Evolutionary conservation across 768 basidiomycete genomes (phyloP), one percentile per base, ranked within the genome.

Genomic region (Nidularia sp.): DNA sequence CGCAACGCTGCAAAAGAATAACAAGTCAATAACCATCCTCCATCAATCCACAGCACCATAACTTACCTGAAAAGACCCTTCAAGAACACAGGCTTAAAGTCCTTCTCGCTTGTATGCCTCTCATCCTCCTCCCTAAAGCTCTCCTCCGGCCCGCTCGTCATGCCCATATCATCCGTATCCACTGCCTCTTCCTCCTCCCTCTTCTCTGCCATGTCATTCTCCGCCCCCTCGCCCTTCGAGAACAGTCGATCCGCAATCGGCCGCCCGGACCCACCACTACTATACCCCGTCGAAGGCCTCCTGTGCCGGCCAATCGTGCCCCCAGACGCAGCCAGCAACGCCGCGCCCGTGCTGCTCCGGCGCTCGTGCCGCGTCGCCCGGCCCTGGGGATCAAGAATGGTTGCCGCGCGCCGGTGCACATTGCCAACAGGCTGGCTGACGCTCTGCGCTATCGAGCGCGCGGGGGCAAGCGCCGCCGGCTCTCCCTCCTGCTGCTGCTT

Each of bases 31-130:
- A 25, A 25, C 25, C 25, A 25, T 25, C 25, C 25, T 25, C 25
- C 25, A 25, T 25, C 25, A 25, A 49, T 18, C 8, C 32, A 36
- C 49, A 48, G 45, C 46, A 51, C 50, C 42, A 48, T 34, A 48
- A 70, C 77, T 57, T 55, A 91, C 86, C 91, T 94, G 73, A 99
- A 98, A 47, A 99, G 64, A 5, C 97, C 97, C 70, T 98, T 99
- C 62, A 98, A 71, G 70, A 92, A 96, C 45, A 98, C 85, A 1
- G 97, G 92, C 72, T 98, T 98, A 62, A 92, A 87, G 52, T 91
- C 88, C 69, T 85, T 86, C 58, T 86, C 85, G 32, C 58, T 68
- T 34, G 71, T 68, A 57, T 78, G 71, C n/a, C 75, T 65, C 53
- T 80, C 79, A 49, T 74, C 71, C 55, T 78, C 77, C 44, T 79